Evolutionary conservation across 352 stramenopile genomes (phyloP), one percentile per base, ranked within the genome.

Genomic region (Pythium dissimile): DNA sequence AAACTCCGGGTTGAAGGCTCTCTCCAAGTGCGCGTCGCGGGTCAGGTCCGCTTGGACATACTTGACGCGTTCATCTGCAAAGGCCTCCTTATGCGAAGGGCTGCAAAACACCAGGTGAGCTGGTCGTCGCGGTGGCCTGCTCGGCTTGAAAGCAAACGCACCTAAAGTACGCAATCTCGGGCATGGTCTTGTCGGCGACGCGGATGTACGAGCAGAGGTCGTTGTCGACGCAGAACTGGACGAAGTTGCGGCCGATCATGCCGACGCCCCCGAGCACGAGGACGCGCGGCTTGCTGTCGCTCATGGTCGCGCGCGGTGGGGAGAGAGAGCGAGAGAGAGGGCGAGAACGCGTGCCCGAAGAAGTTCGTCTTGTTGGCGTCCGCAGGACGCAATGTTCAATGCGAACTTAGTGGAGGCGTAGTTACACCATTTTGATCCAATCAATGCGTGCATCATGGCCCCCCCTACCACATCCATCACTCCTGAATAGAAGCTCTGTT

Each of bases 221-320:
- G 24, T 77, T 67, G 61, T 89, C 80, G 18, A 95, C 62, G 41
- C 82, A 82, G 63, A 78, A 86, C 67, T 92, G 75, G 46, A 94
- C 80, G 43, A 95, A 91, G 75, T 93, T 95, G 62, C 86, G 80
- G 58, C 86, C 86, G 49, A 95, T 88, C 80, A 93, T 92, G 50
- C 86, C 86, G 57, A 76, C 73, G 62, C 86, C 86, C 41, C 86
- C 86, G 21, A 95, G 80, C 64, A 95, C 82, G 59, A 95, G 64
- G 59, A 95, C 82, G 47, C 80, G 75, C 21, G 86, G 80, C 68
- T 88, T 89, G 44, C 34, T 27, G 49, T 54, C 59, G 59, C 59
- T 61, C 59, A 66, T 66, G 20, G 20, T 49, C 27, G n/a, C 32
- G n/a, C 48, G 15, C n/a, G 21, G 43, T 21, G 24, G 26, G 43